These are phyloP conservation scores for Stagonosporopsis cucurbitacearum DNA, from an alignment of 2,329 filamentous ascomycete genomes.

Conservation along the genomic window DNA sequence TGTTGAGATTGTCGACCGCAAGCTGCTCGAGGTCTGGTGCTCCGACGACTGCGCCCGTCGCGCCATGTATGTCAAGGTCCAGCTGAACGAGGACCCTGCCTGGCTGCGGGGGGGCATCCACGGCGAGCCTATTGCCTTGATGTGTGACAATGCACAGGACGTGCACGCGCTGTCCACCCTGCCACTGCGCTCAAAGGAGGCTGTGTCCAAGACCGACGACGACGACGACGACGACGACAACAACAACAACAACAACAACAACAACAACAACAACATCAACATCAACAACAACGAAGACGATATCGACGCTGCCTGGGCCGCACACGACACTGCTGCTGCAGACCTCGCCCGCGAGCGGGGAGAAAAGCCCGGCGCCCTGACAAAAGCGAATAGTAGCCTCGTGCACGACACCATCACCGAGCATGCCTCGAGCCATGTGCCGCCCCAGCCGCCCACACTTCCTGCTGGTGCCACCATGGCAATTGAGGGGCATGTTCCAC, in stretches of 20 bases:
- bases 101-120: constrained; percentile 73
- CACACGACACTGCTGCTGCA: constrained; percentile 42
- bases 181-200: constrained; percentile 38
- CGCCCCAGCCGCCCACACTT: constrained; percentile 37
- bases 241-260: too few species aligned
- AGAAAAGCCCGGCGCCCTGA: constrained; percentile 45
- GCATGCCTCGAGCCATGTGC: constrained; percentile 25
- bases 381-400: constrained; percentile 42
- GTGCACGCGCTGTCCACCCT: constrained; percentile 34
- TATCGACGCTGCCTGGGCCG: constrained; percentile 42
- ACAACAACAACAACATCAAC: not conserved
- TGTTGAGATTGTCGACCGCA: constrained; percentile 70
- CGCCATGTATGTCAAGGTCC: constrained; percentile 85
- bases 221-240: constrained; percentile 43
- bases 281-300: constrained; percentile 42
- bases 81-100: constrained; percentile 82
- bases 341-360: constrained; percentile 55
- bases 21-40: constrained; percentile 86
- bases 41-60: constrained; percentile 77
- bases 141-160: constrained; percentile 45
- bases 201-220: constrained; percentile 10
- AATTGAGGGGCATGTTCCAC: constrained; percentile 49
- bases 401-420: constrained; percentile 43
- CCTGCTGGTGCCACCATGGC: constrained; percentile 40
- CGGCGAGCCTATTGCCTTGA: constrained; percentile 49